Evolutionary conservation across 75 land plant genomes (phyloP), one percentile per base, ranked within the genome.

Genomic region (Cryptomeria japonica): DNA sequence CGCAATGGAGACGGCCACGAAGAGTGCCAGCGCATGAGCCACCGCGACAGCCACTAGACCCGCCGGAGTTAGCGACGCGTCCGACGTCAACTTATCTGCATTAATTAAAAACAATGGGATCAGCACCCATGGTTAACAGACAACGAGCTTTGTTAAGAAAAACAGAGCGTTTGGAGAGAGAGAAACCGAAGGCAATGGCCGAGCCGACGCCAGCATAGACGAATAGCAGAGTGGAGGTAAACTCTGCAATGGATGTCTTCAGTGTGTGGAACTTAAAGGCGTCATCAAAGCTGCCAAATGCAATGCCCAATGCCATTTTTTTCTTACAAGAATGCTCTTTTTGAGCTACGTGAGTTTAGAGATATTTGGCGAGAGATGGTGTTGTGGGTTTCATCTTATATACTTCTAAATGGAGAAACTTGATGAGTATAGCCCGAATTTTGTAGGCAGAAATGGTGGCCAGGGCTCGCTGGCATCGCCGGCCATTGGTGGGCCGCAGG

Each of bases 151-250:
- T 31, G 42, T 28, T 19, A 9, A 2, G 7, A 37, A 18, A 6
- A 53, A 8, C 19, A 5, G 28, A 3, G 31, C 16, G 47, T 7
- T 10, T n/a, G n/a, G n/a, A 9, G 53, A 13, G 49, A 89, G 7
- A 28, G 34, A 49, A 84, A 90, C 88, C 76, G 53, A 83, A 94
- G 22, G 96, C 86, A 87, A 95, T 88, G 87, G 87, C 92, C 16
- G 94, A 91, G 0, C 96, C 96, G 25, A 90, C 94, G 7, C 96
- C 96, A n/a, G 93, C 92, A 87, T 91, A 94, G 53, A 94, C 95
- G 83, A 95, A 95, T 70, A 95, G 89, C 38, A 94, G 87, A 28
- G 93, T 93, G 56, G 93, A 88, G 55, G 93, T 94, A 92, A 95
- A 93, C 91, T 95, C 96, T 32, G 95, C 91, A 68, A 95, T 53